These are phyloP conservation scores for Solanum hybrid DNA, from an alignment of 305 asterid genomes.

Conservation along the genomic window DNA sequence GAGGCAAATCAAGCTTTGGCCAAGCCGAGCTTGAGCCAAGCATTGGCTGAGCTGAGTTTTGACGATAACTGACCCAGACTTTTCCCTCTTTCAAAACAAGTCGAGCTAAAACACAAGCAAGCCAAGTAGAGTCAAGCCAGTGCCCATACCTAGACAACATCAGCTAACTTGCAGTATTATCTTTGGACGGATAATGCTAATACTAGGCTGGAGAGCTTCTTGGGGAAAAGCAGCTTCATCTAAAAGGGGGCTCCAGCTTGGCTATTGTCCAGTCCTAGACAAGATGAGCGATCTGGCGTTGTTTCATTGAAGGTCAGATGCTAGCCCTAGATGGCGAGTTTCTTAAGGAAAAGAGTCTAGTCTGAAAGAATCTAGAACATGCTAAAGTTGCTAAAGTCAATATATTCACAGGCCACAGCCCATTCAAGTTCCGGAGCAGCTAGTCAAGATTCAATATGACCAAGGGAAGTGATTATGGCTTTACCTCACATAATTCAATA, in stretches of 20 bases:
- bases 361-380: background rate
- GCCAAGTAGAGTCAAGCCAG: background rate
- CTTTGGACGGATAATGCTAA: background rate
- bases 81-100: background rate
- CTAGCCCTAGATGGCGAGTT: background rate
- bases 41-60: background rate
- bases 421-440: background rate
- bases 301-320: background rate
- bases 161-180: background rate
- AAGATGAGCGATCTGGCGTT: background rate
- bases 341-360: background rate
- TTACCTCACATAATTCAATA: background rate
- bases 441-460: background rate
- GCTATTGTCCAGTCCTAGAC: background rate
- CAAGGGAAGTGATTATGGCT: background rate
- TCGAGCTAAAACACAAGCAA: background rate
- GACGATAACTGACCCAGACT: background rate
- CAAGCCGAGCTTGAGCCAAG: background rate
- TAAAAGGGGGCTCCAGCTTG: background rate
- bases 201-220: background rate
- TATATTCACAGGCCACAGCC: background rate
- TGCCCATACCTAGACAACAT: background rate
- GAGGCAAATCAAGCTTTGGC: background rate
- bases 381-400: background rate
- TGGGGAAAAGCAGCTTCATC: background rate